Conservation (phyloP, 148 eudicot species). For the Chenopodium suecicum region DNA sequence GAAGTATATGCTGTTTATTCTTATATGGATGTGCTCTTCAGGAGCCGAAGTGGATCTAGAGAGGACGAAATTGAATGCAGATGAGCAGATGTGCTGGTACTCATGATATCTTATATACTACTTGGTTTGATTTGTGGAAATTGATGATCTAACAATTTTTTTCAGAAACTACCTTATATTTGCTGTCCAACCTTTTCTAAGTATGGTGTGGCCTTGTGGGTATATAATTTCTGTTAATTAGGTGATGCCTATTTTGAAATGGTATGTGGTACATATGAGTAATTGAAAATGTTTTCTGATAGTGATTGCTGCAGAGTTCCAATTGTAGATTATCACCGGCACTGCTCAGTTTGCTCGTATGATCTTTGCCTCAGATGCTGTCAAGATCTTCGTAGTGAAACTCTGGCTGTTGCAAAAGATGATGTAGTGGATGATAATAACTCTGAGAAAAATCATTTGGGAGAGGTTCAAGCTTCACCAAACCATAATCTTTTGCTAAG, state of each 20-base stretch:
- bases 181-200: neutral
- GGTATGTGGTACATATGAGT: neutral
- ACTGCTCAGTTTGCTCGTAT: slow-evolving; percentile 80
- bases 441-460: slow-evolving; percentile 29
- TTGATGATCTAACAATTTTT: neutral
- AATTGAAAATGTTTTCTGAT: slow-evolving; percentile 28
- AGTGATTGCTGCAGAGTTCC: slow-evolving; percentile 95
- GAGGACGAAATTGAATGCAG: slow-evolving; percentile 85
- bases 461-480: slow-evolving; percentile 30
- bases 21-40: slow-evolving; percentile 35
- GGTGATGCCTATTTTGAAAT: neutral
- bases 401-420: slow-evolving; percentile 36
- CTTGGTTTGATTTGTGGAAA: slow-evolving; percentile 10
- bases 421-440: slow-evolving; percentile 29
- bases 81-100: slow-evolving; percentile 99
- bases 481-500: slow-evolving; percentile 37
- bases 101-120: slow-evolving; percentile 10
- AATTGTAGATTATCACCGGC: slow-evolving; percentile 92
- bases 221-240: slow-evolving; percentile 1
- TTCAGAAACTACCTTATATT: neutral
- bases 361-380: slow-evolving; percentile 96
- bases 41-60: slow-evolving; percentile 79
- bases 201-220: neutral
- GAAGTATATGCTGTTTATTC: neutral
- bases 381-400: slow-evolving; percentile 76